A percentile compares a stretch with the other conserved stretches of the same genome.
Conservation (phyloP, 306 rosid genomes). For the Lathyrus sativus region DNA sequence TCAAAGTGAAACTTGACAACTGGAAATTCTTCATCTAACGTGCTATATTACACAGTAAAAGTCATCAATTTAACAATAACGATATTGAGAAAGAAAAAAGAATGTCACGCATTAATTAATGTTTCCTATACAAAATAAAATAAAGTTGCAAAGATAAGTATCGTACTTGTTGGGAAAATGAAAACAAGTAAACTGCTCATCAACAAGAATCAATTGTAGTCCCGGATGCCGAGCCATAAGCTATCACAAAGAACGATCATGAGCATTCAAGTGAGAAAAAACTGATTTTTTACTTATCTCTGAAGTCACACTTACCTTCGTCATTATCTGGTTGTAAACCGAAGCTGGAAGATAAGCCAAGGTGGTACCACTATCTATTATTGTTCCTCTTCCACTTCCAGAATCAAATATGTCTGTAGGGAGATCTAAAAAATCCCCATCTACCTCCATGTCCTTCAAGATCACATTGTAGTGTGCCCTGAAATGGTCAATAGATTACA, state of each 20-base stretch:
- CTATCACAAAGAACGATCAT: constrained; percentile 45
- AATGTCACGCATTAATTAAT: not conserved
- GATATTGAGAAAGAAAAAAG: not conserved
- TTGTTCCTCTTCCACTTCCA: constrained; percentile 57
- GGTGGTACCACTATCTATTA: constrained; percentile 96
- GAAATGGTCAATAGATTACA: constrained; percentile 38
- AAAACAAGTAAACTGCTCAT: constrained; percentile 67
- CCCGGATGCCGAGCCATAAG: constrained; percentile 50
- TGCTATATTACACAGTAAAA: constrained; percentile 42
- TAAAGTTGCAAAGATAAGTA: constrained; percentile 31
- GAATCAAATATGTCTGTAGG: constrained; percentile 60
- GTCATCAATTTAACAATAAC: constrained; percentile 13
- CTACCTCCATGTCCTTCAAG: constrained; percentile 79
- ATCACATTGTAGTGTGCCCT: constrained; percentile 88
- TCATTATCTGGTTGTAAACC: constrained; percentile 50
- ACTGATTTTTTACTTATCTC: constrained; percentile 24
- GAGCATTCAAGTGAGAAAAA: constrained; percentile 33
- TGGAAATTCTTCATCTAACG: constrained; percentile 76
- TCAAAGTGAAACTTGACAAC: constrained; percentile 57
- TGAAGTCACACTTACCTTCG: constrained; percentile 49
- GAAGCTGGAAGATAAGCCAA: constrained; percentile 70
- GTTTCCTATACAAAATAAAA: constrained; percentile 20
- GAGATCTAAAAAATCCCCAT: constrained; percentile 54
- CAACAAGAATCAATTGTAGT: constrained; percentile 52
- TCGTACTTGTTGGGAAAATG: constrained; percentile 52